Percentiles rank a stretch among this genome's conserved stretches.
These are phyloP conservation scores for Phascolomyces articulosus DNA, from an alignment of 371 early-diverging fungal genomes.

Conservation along the genomic window DNA sequence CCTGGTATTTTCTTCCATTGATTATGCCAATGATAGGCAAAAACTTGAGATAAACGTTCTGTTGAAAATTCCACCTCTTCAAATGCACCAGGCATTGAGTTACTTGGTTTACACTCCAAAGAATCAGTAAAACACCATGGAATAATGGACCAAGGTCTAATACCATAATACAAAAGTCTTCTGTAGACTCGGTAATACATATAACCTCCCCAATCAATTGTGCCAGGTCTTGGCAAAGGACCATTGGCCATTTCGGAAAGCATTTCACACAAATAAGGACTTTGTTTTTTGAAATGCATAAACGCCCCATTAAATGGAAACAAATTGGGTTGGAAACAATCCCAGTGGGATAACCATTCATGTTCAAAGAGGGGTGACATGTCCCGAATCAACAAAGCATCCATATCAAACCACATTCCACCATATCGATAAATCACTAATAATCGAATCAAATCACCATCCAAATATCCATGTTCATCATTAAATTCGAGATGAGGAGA, in stretches of 20 bases:
- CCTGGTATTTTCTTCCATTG: conserved; percentile 59
- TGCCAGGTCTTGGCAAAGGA: conserved; percentile 46
- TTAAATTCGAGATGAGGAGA: conserved; percentile 46
- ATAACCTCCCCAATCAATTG: conserved; percentile 58
- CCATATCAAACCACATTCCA: conserved; percentile 67
- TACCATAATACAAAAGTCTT: conserved; percentile 46
- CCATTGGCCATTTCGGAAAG: conserved; percentile 53
- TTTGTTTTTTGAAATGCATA: conserved; percentile 52
- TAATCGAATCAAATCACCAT: conserved; percentile 54
- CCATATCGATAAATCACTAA: conserved; percentile 54
- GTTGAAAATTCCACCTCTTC: conserved; percentile 45
- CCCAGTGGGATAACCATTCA: conserved; percentile 61
- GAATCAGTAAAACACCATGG: conserved; percentile 63
- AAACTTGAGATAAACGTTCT: conserved; percentile 44
- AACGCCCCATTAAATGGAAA: conserved; percentile 61
- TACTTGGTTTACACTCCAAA: conserved; percentile 48
- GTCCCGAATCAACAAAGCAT: conserved; percentile 52
- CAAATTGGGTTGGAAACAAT: conserved; percentile 55
- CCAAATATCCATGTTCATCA: conserved; percentile 51
- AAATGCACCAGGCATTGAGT: conserved; percentile 59
- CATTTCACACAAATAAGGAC: conserved; percentile 59
- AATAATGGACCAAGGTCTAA: conserved; percentile 49
- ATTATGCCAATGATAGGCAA: conserved; percentile 63
- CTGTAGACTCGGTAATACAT: conserved; percentile 55
- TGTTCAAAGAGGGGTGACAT: conserved; percentile 53